Base-by-base conservation (phyloP, 2,329 filamentous ascomycete genomes). In the Sclerotinia sclerotiorum region DNA sequence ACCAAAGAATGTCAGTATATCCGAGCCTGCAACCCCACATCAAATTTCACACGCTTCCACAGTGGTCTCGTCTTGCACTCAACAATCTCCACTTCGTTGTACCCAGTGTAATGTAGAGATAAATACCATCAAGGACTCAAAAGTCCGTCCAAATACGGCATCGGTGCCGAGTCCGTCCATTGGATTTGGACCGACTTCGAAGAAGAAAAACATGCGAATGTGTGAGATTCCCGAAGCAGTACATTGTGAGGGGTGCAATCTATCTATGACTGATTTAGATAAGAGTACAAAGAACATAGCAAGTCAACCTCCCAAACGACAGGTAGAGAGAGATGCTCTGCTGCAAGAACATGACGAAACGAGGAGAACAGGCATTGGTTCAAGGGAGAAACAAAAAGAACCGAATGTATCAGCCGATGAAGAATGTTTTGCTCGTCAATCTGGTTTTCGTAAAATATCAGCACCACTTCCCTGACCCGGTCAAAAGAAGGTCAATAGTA, bases 381-480 rank as follows among this genome's bases (percentile, higher is more conserved):
- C 3, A 0, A 62, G n/a, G 32, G 46, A 17, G 15, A 54, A 67
- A 17, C 32, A 24, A 52, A 61, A 35, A 21, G 13, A 67, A 57
- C 27, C 21, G 2, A 19, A 55, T 46, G 21, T 27, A 32, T 49
- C 49, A 17, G 24, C 48, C 39, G 56, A 61, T 13, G 56, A 61
- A 67, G 65, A 19, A 29, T 35, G 44, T n/a, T 67, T 52, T 46
- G 15, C 19, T 62, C 46, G 32, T 24, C 65, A 62, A 62, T 49
- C 56, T 5, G 57, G 62, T 29, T 27, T 32, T 52, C 65, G 65
- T 35, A 27, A 13, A 29, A 54, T 5, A 27, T 32, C 44, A 19
- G n/a, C 48, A 17, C 55, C 67, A 11, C 32, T 63, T 29, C 21
- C 21, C 55, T n/a, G 69, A 70, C 46, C 62, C 56, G 54, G 39